phyloP scores from a whole-genome alignment of 331 rosid genomes.

The Acacia pycnantha region DNA sequence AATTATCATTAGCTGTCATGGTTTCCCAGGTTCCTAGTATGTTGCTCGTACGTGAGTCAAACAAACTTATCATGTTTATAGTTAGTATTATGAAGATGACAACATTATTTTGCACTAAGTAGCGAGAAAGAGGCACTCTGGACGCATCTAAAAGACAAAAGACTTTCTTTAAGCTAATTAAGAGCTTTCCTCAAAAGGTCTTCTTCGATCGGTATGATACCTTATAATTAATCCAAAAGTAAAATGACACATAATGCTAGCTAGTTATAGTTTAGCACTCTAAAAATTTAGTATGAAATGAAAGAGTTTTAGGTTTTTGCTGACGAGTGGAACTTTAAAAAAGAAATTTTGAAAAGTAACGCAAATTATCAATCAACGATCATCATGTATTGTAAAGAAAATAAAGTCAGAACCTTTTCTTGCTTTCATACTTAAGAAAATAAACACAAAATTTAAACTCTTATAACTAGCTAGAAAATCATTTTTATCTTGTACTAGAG shows the following conservation, averaged over 20 bases:
- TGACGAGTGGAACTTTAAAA: neutral
- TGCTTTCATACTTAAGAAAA: neutral
- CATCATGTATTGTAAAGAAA: neutral
- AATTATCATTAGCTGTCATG: conserved; percentile 18
- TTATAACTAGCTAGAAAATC: neutral
- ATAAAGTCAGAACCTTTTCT: neutral
- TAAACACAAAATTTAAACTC: neutral
- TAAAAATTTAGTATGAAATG: neutral
- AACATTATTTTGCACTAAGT: conserved; percentile 1
- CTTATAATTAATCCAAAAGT: neutral
- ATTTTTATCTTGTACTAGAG: neutral
- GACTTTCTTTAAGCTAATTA: neutral
- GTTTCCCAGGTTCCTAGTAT: conserved; percentile 30
- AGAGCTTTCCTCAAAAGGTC: neutral
- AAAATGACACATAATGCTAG: neutral
- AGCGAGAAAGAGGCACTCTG: conserved; percentile 8
- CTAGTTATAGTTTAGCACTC: neutral
- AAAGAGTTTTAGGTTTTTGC: neutral
- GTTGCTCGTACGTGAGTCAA: neutral
- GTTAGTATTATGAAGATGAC: conserved; percentile 7
- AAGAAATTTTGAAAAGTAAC: neutral
- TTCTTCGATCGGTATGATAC: neutral
- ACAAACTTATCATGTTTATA: neutral
- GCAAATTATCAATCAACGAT: neutral
- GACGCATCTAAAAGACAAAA: neutral